These are phyloP conservation scores for Rhizopogon parksii DNA, from an alignment of 1,284 basidiomycete species.

Conservation along the genomic window DNA sequence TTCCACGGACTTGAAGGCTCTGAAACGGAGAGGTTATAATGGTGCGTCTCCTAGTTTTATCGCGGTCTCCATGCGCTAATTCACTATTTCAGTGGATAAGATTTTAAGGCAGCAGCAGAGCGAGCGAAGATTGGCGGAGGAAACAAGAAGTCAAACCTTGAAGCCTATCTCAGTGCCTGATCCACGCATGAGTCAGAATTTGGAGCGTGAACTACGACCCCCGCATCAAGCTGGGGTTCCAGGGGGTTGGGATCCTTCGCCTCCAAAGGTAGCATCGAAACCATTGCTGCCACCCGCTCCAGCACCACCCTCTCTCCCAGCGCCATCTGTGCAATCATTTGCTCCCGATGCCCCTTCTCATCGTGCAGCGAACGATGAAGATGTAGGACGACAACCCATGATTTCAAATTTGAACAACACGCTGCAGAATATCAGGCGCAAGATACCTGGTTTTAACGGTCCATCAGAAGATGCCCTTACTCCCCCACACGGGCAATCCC, in stretches of 20 bases:
- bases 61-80: not conserved
- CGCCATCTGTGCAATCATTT: conserved; percentile 1
- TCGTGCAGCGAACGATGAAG: not conserved
- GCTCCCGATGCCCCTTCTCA: not conserved
- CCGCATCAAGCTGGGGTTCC: conserved; percentile 13
- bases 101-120: conserved; percentile 83
- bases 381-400: not conserved
- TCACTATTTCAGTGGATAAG: conserved; percentile 63
- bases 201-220: conserved; percentile 9
- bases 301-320: conserved; percentile 8
- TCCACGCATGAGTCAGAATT: not conserved
- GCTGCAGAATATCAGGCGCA: conserved; percentile 26
- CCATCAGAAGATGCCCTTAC: conserved; percentile 6
- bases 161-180: conserved; percentile 5
- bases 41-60: conserved; percentile 35
- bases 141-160: conserved; percentile 30
- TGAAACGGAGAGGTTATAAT: conserved; percentile 84
- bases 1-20: conserved; percentile 78
- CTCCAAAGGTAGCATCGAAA: not conserved
- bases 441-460: conserved; percentile 14
- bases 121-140: conserved; percentile 58
- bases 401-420: conserved; percentile 13
- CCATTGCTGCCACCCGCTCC: not conserved
- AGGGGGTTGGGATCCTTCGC: conserved; percentile 20
- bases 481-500: conserved; percentile 1